These are phyloP conservation scores for Verticillium tricorpus DNA, from an alignment of 2,329 filamentous ascomycete species.

Conservation along the genomic window DNA sequence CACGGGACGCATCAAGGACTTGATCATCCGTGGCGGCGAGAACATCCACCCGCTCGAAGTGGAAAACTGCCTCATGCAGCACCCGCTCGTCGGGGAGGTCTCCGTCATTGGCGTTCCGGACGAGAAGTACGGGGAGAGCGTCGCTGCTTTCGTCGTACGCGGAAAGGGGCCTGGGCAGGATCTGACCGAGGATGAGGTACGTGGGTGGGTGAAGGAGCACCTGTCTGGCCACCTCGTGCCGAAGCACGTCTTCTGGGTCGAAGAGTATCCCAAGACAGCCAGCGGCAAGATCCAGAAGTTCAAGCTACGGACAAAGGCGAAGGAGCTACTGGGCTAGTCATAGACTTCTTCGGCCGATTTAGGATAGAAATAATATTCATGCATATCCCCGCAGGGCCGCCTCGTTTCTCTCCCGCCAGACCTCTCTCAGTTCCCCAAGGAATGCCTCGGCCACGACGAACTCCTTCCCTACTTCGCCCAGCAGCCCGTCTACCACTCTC, in stretches of 20 bases:
- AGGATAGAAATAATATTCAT: background rate
- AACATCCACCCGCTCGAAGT: conserved; percentile 95
- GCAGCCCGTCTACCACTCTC: conserved; percentile 12
- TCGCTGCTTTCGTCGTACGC: conserved; percentile 73
- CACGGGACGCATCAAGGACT: conserved; percentile 87
- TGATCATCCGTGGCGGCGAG: conserved; percentile 92
- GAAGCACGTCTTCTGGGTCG: conserved; percentile 83
- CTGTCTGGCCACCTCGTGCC: conserved; percentile 76
- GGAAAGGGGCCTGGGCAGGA: conserved; percentile 11
- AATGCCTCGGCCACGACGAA: conserved; percentile 7
- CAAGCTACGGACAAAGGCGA: conserved; percentile 66
- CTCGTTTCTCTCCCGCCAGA: conserved; percentile 1
- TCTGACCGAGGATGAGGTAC: conserved; percentile 56
- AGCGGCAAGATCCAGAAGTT: conserved; percentile 98
- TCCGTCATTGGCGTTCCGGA: conserved; percentile 83
- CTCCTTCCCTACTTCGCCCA: conserved; percentile 7
- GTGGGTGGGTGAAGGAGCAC: conserved; percentile 65
- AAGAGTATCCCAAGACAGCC: conserved; percentile 87
- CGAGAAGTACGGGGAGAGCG: conserved; percentile 77
- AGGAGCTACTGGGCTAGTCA: conserved; percentile 22
- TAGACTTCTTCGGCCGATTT: background rate
- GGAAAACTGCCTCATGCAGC: conserved; percentile 78
- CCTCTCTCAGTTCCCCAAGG: background rate
- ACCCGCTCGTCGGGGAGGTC: conserved; percentile 67
- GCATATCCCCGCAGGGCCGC: background rate